These are phyloP conservation scores for Phytophthora hybrid DNA, from an alignment of 352 stramenopile species.

Conservation along the genomic window DNA sequence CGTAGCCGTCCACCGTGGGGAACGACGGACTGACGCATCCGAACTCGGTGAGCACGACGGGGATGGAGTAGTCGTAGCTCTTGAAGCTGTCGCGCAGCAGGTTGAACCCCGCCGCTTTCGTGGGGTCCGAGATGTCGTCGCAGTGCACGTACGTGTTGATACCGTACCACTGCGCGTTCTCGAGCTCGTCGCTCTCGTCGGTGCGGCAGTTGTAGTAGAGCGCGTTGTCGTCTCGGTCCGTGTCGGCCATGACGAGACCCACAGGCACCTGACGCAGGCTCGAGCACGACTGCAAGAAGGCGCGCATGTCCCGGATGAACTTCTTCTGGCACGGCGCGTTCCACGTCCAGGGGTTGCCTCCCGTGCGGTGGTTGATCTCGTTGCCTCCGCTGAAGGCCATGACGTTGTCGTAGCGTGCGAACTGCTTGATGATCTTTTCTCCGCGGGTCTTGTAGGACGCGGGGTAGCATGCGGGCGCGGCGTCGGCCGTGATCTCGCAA, in stretches of 20 bases:
- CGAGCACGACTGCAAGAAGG: slow-evolving; percentile 69
- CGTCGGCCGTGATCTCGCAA: slow-evolving; percentile 71
- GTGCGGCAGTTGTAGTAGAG: slow-evolving; percentile 89
- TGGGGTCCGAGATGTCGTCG: slow-evolving; percentile 54
- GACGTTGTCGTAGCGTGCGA: slow-evolving; percentile 87
- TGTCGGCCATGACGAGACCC: slow-evolving; percentile 76
- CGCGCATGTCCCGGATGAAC: slow-evolving; percentile 88
- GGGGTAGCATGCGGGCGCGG: slow-evolving; percentile 65
- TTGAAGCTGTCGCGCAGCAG: slow-evolving; percentile 67
- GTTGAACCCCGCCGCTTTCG: slow-evolving; percentile 64
- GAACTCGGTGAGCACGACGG: slow-evolving; percentile 44
- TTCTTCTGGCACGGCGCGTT: slow-evolving; percentile 92
- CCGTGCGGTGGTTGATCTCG: slow-evolving; percentile 81
- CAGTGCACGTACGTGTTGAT: slow-evolving; percentile 89
- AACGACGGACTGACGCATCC: slow-evolving; percentile 39
- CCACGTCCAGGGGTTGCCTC: slow-evolving; percentile 47
- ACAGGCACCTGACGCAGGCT: slow-evolving; percentile 75
- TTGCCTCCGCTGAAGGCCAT: slow-evolving; percentile 83
- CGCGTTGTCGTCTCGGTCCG: slow-evolving; percentile 64
- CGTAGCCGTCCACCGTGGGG: slow-evolving; percentile 63
- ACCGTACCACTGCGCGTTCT: slow-evolving; percentile 88
- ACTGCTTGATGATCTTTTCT: slow-evolving; percentile 83
- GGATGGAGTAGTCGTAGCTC: slow-evolving; percentile 61
- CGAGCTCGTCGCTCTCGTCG: slow-evolving; percentile 59
- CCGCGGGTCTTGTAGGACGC: slow-evolving; percentile 75